These are phyloP conservation scores for Liquidambar formosana DNA, from an alignment of 164 flowering plant genomes.

Conservation along the genomic window DNA sequence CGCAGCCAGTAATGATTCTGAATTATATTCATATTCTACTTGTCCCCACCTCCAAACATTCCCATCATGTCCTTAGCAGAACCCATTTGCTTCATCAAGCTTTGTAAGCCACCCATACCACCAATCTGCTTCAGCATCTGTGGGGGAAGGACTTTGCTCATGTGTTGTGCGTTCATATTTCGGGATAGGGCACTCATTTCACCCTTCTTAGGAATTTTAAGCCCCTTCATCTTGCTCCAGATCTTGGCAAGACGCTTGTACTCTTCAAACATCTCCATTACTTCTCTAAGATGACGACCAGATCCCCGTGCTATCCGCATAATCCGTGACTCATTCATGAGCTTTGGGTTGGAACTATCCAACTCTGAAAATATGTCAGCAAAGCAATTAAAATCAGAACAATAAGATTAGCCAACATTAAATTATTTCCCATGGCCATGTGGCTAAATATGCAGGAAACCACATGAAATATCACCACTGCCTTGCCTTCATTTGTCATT, in stretches of 20 bases:
- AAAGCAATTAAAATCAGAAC: not conserved
- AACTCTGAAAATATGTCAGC: slow-evolving; percentile 62
- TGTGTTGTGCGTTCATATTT: slow-evolving; percentile 94
- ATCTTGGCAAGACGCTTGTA: slow-evolving; percentile 93
- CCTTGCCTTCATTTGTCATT: slow-evolving; percentile 89
- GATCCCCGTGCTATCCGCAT: slow-evolving; percentile 91
- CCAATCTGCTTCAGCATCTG: slow-evolving; percentile 96
- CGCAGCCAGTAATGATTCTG: not conserved
- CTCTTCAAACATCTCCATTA: slow-evolving; percentile 95
- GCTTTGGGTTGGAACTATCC: slow-evolving; percentile 90
- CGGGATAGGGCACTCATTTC: slow-evolving; percentile 90
- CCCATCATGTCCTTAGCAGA: slow-evolving; percentile 85
- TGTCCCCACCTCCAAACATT: slow-evolving; percentile 76
- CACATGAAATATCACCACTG: not conserved
- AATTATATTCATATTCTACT: slow-evolving; percentile 19
- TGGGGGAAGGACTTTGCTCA: slow-evolving; percentile 96
- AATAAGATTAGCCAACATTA: not conserved
- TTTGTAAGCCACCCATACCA: slow-evolving; percentile 93
- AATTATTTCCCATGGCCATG: not conserved
- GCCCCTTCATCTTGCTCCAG: slow-evolving; percentile 98
- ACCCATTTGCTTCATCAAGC: slow-evolving; percentile 97
- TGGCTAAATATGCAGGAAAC: not conserved
- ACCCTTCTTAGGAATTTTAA: slow-evolving; percentile 94
- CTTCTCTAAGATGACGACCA: slow-evolving; percentile 70
- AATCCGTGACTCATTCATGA: slow-evolving; percentile 83